A percentile compares a stretch with the other conserved stretches of the same genome.
Evolutionary conservation across 2,329 filamentous ascomycete genomes (phyloP).

Genomic region (Cytospora schulzeri): DNA sequence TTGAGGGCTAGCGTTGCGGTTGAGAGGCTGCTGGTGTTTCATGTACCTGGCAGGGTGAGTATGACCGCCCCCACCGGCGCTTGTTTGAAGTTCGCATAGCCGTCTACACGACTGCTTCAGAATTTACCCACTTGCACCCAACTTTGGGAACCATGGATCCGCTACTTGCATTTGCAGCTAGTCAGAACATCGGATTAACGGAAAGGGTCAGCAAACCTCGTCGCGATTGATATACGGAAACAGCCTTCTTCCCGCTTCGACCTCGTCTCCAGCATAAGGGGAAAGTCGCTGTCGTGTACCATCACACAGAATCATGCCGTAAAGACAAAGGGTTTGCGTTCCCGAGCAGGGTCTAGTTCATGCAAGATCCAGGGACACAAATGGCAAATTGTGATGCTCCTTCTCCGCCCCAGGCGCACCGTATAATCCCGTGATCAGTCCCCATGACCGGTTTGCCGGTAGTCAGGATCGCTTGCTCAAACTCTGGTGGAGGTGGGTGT

Average conservation of each 20-base stretch:
- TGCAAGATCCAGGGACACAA: slow-evolving; percentile 25
- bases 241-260: background rate
- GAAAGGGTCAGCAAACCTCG: background rate
- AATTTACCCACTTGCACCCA: slow-evolving; percentile 5
- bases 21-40: slow-evolving; percentile 28
- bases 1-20: slow-evolving; percentile 18
- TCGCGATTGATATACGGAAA: slow-evolving; percentile 3
- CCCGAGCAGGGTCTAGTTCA: slow-evolving; percentile 13
- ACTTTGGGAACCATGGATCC: slow-evolving; percentile 12
- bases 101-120: slow-evolving; percentile 14
- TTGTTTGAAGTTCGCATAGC: slow-evolving; percentile 22
- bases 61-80: slow-evolving; percentile 22
- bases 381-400: slow-evolving; percentile 11
- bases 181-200: slow-evolving; percentile 21
- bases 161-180: slow-evolving; percentile 1
- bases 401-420: slow-evolving; percentile 2
- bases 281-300: background rate
- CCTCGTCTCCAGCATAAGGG: background rate
- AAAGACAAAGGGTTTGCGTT: background rate
- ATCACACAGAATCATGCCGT: background rate
- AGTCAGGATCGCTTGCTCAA: slow-evolving; percentile 21
- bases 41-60: slow-evolving; percentile 27
- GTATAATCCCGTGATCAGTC: slow-evolving; percentile 4
- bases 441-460: slow-evolving; percentile 1
- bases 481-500: slow-evolving; percentile 21